Conservation (phyloP, 2,329 filamentous ascomycete genomes). For the Xylogone sp. region DNA sequence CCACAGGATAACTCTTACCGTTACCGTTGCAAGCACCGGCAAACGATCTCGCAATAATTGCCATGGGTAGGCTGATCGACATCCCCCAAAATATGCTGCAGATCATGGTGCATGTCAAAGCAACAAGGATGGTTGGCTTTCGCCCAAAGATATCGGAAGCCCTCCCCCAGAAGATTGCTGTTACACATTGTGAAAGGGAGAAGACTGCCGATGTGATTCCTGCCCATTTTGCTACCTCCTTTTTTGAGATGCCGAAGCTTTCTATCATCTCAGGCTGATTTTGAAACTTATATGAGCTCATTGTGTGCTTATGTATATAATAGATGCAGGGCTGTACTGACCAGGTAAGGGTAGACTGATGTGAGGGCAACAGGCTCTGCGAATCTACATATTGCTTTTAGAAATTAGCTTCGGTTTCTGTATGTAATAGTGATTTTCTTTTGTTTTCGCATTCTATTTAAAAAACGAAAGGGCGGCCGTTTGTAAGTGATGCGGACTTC, state of each 20-base stretch:
- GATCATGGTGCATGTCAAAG: conserved; percentile 74
- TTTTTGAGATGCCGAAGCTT: conserved; percentile 67
- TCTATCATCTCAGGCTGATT: conserved; percentile 79
- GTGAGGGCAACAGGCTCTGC: conserved; percentile 72
- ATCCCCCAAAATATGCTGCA: conserved; percentile 82
- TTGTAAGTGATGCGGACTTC: too few species aligned
- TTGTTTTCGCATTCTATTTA: neutral
- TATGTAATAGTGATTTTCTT: conserved; percentile 18
- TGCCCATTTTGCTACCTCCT: conserved; percentile 77
- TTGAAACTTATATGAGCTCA: conserved; percentile 28
- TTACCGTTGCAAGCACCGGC: conserved; percentile 86
- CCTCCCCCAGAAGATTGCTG: conserved; percentile 72
- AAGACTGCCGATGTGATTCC: conserved; percentile 70
- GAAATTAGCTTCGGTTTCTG: conserved; percentile 2
- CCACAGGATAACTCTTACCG: conserved; percentile 34
- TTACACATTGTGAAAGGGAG: conserved; percentile 66
- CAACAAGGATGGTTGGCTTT: conserved; percentile 75
- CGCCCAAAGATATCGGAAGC: conserved; percentile 76
- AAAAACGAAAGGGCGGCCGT: neutral
- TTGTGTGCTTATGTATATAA: conserved; percentile 4
- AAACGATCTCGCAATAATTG: conserved; percentile 72
- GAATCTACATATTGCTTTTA: conserved; percentile 69
- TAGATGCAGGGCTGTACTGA: conserved; percentile 19
- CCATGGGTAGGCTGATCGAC: conserved; percentile 74
- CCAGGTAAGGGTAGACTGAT: conserved; percentile 37